Conservation (phyloP, 192 early-diverging fungal genomes). For the Geosiphon pyriformis region DNA sequence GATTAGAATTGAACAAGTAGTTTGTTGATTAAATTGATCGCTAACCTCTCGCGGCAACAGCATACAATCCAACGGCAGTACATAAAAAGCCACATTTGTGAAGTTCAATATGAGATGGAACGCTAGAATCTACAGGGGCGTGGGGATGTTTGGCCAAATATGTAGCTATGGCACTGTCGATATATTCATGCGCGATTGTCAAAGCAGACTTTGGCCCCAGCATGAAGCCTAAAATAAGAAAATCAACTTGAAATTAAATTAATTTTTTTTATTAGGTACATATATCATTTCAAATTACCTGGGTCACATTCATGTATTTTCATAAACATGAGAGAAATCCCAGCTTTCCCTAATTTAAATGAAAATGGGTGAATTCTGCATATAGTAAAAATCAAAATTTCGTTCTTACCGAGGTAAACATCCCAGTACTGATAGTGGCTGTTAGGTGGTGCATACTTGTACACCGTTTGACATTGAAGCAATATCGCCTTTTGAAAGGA, state of each 20-base stretch:
- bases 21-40: no score
- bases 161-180: background rate
- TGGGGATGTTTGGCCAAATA: background rate
- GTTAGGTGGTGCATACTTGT: background rate
- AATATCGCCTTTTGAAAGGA: background rate
- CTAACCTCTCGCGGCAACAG: constrained; percentile 6
- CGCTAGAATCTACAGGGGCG: background rate
- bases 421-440: constrained; percentile 11
- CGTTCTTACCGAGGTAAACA: constrained; percentile 4
- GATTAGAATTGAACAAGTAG: no score
- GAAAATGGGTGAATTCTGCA: background rate
- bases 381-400: background rate
- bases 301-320: constrained; percentile 13
- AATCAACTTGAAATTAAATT: background rate
- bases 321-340: constrained; percentile 8
- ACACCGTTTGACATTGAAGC: background rate
- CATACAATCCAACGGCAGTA: constrained; percentile 10
- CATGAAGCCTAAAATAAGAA: constrained; percentile 4
- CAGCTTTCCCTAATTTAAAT: background rate
- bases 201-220: background rate
- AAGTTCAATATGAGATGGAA: background rate
- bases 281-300: background rate
- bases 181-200: constrained; percentile 12
- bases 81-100: constrained; percentile 9
- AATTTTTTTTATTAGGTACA: background rate